A percentile compares a stretch with the other conserved stretches of the same genome.
Evolutionary conservation across 1,139 yeast species (phyloP).

Genomic region (Geotrichum australiense): DNA sequence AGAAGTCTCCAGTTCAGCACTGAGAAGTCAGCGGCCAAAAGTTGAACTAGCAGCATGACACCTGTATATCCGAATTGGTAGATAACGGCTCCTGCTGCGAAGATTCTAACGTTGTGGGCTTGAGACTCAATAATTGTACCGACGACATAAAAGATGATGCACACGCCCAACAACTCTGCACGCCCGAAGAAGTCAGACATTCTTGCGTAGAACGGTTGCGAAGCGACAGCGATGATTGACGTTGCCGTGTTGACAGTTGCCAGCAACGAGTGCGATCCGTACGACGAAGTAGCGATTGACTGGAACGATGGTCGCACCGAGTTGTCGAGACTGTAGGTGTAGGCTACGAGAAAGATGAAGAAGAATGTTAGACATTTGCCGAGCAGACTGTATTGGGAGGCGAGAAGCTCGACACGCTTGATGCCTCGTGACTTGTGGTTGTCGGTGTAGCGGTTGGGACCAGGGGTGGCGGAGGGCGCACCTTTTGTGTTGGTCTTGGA

Average conservation of each 20-base stretch:
- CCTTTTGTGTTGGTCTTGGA: no score
- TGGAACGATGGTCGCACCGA: slow-evolving; percentile 46
- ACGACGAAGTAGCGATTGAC: slow-evolving; percentile 50
- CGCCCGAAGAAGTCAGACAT: slow-evolving; percentile 68
- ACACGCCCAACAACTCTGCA: slow-evolving; percentile 46
- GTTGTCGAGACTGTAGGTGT: slow-evolving; percentile 59
- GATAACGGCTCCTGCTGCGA: slow-evolving; percentile 67
- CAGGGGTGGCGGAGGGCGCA: no score
- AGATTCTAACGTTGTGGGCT: slow-evolving; percentile 55
- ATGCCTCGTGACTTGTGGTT: slow-evolving; percentile 29
- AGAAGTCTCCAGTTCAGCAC: slow-evolving; percentile 63
- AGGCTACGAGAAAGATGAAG: slow-evolving; percentile 52
- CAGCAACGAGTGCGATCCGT: slow-evolving; percentile 50
- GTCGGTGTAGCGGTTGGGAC: no score
- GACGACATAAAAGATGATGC: slow-evolving; percentile 54
- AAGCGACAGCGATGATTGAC: slow-evolving; percentile 62
- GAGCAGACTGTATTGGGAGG: slow-evolving; percentile 30
- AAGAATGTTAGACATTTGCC: slow-evolving; percentile 41
- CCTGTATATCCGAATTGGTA: slow-evolving; percentile 70
- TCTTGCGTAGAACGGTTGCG: slow-evolving; percentile 64
- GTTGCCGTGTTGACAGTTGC: slow-evolving; percentile 60
- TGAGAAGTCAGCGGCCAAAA: slow-evolving; percentile 60
- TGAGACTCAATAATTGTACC: slow-evolving; percentile 70
- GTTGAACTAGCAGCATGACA: slow-evolving; percentile 46
- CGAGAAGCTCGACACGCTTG: slow-evolving; percentile 33